Evolutionary conservation across 345 rosid genomes (phyloP), one percentile per base, ranked within the genome.

Genomic region (Eucalyptus regnans): DNA sequence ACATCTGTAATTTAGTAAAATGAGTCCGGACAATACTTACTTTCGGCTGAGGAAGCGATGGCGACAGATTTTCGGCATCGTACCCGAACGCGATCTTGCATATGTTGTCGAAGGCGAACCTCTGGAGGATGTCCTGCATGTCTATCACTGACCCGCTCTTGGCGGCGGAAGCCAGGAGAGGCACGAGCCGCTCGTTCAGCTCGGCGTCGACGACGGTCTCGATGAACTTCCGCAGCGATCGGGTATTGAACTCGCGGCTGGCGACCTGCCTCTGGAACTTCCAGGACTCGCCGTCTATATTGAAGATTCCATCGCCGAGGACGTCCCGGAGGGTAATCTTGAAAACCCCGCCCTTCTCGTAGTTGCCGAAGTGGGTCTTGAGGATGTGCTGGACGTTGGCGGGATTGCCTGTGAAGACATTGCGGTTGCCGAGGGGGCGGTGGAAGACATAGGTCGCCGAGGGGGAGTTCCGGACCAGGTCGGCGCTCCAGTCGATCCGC

Each of bases 21-120:
- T 62, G 37, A 62, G 8, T 62, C 33, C 1, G 37, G 37, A 62
- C 71, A 62, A n/a, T 29, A 62, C 71, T 62, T 62, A 29, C 71
- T 62, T 1, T 62, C 17, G 37, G 71, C 71, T 62, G 71, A 62
- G 93, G 90, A 5, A 95, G 90, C 54, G 92, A 91, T 11, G 93
- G 93, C 48, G 90, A 89, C 27, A 96, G 87, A 80, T 90, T 93
- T 17, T 86, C 92, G 3, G 95, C 94, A 88, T 96, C 99, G 12
- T 90, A 93, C 86, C 96, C 94, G 62, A 95, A 96, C 20, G 97
- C 96, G 13, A 95, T 93, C 66, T 93, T 93, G 89, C 97, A 97
- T 4, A 95, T 93, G 49, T 94, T 95, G 88, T 95, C 97, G n/a
- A 96, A 96, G 8, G 95, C 93, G 68, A 97, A 96, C 48, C 97